These are phyloP conservation scores for Neurospora africana DNA, from an alignment of 495 filamentous ascomycete species.

Conservation along the genomic window DNA sequence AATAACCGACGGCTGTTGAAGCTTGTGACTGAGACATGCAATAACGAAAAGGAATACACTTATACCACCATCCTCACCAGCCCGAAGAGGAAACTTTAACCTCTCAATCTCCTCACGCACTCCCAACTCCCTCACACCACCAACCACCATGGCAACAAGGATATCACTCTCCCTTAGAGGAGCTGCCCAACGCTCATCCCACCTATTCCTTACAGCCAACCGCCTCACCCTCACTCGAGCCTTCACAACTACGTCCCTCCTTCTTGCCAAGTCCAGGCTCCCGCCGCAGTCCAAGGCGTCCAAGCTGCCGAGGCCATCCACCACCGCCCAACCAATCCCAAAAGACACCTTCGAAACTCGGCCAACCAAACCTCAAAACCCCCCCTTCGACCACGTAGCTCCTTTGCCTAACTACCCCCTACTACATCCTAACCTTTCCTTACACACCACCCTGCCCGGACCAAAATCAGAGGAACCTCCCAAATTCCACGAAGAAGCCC, in stretches of 20 bases:
- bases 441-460: not conserved
- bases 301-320: not conserved
- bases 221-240: not conserved
- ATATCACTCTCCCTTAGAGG: not conserved
- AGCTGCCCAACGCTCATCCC: not conserved
- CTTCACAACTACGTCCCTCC: slow-evolving; percentile 5
- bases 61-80: not conserved
- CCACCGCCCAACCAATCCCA: not conserved
- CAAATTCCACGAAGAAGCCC: not conserved
- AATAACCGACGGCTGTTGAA: not conserved
- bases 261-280: not conserved
- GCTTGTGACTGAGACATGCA: not conserved
- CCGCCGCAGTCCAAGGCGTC: not conserved
- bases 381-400: too few relatives aligned
- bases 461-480: not conserved
- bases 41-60: not conserved
- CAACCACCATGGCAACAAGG: slow-evolving; percentile 8
- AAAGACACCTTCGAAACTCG: not conserved
- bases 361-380: too few relatives aligned
- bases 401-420: too few relatives aligned
- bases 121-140: not conserved
- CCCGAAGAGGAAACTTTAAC: not conserved
- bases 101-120: not conserved
- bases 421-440: too few relatives aligned
- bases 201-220: not conserved